A percentile compares a stretch with the other conserved stretches of the same genome.
Evolutionary conservation across 1,139 yeast species (phyloP).

Genomic region (Yamadazyma epiphylla): DNA sequence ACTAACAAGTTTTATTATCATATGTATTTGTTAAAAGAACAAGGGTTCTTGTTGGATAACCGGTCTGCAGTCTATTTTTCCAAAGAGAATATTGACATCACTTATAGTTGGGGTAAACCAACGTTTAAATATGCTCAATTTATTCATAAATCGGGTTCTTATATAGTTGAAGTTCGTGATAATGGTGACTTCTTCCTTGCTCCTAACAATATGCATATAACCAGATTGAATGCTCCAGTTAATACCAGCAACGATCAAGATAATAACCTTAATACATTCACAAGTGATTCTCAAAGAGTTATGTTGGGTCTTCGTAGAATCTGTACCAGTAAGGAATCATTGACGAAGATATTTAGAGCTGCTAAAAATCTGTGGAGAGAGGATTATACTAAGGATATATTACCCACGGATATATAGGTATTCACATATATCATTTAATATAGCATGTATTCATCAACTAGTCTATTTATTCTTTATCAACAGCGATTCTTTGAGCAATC

Average conservation of each 20-base stretch:
- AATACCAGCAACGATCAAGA: constrained; percentile 8
- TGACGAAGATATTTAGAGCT: constrained; percentile 53
- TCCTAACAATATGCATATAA: constrained; percentile 72
- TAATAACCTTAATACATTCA: constrained; percentile 23
- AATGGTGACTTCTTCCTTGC: constrained; percentile 80
- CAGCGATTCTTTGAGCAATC: constrained; percentile 78
- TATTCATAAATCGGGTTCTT: constrained; percentile 84
- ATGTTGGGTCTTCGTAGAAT: constrained; percentile 65
- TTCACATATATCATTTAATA: too few relatives aligned
- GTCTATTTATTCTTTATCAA: constrained; percentile 1
- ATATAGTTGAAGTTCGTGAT: constrained; percentile 81
- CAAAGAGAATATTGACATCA: constrained; percentile 50
- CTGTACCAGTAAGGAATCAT: constrained; percentile 49
- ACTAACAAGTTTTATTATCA: constrained; percentile 60
- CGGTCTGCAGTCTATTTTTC: constrained; percentile 65
- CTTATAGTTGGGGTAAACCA: constrained; percentile 92
- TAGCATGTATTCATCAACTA: too few relatives aligned
- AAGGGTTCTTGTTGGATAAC: constrained; percentile 80
- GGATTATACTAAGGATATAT: constrained; percentile 18
- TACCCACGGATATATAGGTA: constrained; percentile 14
- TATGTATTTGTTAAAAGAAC: constrained; percentile 55
- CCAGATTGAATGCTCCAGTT: constrained; percentile 47
- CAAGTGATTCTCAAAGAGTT: constrained; percentile 64
- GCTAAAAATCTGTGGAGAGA: constrained; percentile 51
- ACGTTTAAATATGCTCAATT: constrained; percentile 81